Evolutionary conservation across 2,329 filamentous ascomycete species (phyloP), one percentile per base, ranked within the genome.

Genomic region (Xylariaceae sp.): DNA sequence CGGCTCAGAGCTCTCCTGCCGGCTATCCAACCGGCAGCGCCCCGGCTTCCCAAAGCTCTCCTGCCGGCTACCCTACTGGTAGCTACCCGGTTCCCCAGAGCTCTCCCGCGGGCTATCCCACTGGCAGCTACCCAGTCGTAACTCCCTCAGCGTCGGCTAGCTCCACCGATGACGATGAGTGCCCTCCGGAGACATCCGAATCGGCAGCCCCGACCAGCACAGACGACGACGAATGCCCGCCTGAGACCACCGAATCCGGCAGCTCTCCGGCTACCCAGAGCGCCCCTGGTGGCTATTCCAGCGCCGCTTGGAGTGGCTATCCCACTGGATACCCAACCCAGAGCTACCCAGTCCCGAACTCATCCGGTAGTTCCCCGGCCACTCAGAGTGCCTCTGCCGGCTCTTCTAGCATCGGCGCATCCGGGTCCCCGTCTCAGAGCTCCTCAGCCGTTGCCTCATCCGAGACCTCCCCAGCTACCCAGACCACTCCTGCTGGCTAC

Each of bases 271-370:
- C 32, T 18, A 34, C 55, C 49, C 39, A 29, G 9, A 56, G 19
- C 39, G n/a, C n/a, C n/a, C n/a, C n/a, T n/a, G n/a, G n/a, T n/a
- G 26, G 26, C 8, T 8, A 26, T 8, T 26, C 26, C 8, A 26
- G 26, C 26, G 26, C 5, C 26, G 26, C 26, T 26, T 56, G 54
- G 51, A 56, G 50, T 41, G 13, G 19, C 13, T 40, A 29, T 22
- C 39, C 54, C 12, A 45, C 51, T 5, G 49, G 44, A 15, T 49
- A 47, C 18, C 46, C 57, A 4, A 49, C 40, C 9, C 10, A 19
- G 9, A 51, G 53, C 50, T 59, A 57, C 57, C 57, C 57, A 2
- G 51, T 49, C 6, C 43, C 45, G 18, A 58, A 49, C 26, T 8
- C 43, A 6, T 50, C 46, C 5, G 9, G n/a, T 22, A 26, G 26